Percentiles rank a stretch among this genome's conserved stretches.
These are phyloP conservation scores for Rhizophora mangle DNA, from an alignment of 345 rosid species.

Conservation along the genomic window DNA sequence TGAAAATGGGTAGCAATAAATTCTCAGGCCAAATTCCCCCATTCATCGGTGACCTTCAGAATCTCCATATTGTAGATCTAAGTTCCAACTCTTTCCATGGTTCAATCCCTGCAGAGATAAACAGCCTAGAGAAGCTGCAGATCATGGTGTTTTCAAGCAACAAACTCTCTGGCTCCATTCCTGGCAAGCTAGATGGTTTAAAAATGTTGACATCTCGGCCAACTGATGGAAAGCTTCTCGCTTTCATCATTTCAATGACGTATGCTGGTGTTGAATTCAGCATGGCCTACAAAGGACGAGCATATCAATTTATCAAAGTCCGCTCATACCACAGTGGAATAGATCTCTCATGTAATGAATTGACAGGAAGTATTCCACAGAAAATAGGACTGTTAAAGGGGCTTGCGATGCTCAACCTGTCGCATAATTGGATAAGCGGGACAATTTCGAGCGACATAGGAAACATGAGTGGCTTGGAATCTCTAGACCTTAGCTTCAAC, in stretches of 20 bases:
- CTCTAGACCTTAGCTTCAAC: conserved; percentile 23
- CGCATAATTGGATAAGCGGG: conserved; percentile 12
- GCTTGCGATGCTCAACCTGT: conserved; percentile 11
- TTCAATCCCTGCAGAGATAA: conserved; percentile 15
- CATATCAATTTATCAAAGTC: neutral
- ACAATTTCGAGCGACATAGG: conserved; percentile 14
- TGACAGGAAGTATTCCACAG: conserved; percentile 15
- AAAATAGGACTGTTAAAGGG: conserved; percentile 12
- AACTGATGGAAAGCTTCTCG: conserved; percentile 5
- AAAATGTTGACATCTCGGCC: conserved; percentile 4
- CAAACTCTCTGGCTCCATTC: conserved; percentile 14
- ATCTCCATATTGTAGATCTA: conserved; percentile 6
- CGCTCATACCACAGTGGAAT: conserved; percentile 15
- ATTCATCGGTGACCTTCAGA: conserved; percentile 6
- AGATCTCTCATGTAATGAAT: conserved; percentile 9
- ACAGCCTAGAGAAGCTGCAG: conserved; percentile 19
- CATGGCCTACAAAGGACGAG: conserved; percentile 10
- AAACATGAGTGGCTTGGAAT: conserved; percentile 17
- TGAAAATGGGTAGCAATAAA: conserved; percentile 5
- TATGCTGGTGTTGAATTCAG: conserved; percentile 13
- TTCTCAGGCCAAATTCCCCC: conserved; percentile 11
- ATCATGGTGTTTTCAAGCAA: conserved; percentile 16
- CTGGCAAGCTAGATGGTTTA: conserved; percentile 6
- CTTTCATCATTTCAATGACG: neutral
- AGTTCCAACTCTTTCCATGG: conserved; percentile 14